These are phyloP conservation scores for Penicillium robsamsonii DNA, from an alignment of 495 filamentous ascomycete species.

Conservation along the genomic window DNA sequence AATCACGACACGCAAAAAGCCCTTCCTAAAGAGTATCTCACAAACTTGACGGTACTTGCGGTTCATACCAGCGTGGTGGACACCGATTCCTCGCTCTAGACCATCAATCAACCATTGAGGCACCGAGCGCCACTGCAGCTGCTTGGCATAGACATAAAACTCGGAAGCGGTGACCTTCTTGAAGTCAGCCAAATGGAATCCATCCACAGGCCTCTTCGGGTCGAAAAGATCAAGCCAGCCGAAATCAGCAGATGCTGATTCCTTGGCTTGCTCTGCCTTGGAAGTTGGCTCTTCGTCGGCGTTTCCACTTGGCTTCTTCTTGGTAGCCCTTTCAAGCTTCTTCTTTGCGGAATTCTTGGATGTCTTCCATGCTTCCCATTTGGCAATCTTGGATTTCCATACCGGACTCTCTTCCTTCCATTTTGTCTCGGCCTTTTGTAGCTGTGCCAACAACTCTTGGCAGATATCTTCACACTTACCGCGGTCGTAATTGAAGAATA, in stretches of 20 bases:
- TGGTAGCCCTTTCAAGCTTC: constrained; percentile 25
- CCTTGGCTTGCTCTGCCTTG: constrained; percentile 51
- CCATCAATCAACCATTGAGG: constrained; percentile 49
- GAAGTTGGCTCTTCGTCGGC: constrained; percentile 38
- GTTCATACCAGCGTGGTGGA: constrained; percentile 80
- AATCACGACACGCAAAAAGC: constrained; percentile 68
- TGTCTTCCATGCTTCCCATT: constrained; percentile 53
- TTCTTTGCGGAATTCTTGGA: constrained; percentile 34
- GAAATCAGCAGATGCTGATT: constrained; percentile 52
- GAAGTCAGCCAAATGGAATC: constrained; percentile 64
- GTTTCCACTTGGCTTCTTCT: constrained; percentile 39
- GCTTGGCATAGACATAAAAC: constrained; percentile 44
- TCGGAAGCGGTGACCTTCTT: constrained; percentile 53
- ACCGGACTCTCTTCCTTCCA: constrained; percentile 54
- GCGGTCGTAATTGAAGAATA: constrained; percentile 77
- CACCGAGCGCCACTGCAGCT: constrained; percentile 41
- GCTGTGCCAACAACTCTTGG: constrained; percentile 41
- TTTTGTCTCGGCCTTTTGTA: constrained; percentile 50
- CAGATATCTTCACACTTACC: constrained; percentile 58
- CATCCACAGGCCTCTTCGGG: constrained; percentile 57
- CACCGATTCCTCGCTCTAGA: constrained; percentile 63
- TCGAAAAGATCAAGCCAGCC: constrained; percentile 61
- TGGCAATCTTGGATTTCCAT: constrained; percentile 58
- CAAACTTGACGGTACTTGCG: constrained; percentile 66
- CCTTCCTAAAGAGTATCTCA: constrained; percentile 63